Percentiles rank a stretch among this genome's conserved stretches.
Conservation (phyloP, 2,329 filamentous ascomycete species). For the Triangularia verruculosa region DNA sequence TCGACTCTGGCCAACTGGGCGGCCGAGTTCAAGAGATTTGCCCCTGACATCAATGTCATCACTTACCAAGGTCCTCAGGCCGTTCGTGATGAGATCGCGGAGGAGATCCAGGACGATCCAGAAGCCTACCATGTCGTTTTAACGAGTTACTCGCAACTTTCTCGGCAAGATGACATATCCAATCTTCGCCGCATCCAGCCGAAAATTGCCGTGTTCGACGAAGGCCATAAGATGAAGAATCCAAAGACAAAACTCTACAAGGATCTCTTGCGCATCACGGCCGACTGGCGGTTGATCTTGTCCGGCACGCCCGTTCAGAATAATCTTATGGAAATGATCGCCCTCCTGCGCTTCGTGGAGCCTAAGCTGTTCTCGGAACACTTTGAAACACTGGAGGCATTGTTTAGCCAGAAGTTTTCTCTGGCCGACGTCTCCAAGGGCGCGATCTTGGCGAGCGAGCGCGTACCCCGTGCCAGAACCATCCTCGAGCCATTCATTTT, state of each 20-base stretch:
- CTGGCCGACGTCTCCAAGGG: constrained; percentile 76
- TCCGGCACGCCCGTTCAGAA: constrained; percentile 92
- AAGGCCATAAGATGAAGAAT: constrained; percentile 92
- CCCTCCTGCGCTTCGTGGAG: constrained; percentile 90
- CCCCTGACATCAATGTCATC: constrained; percentile 71
- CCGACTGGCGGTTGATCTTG: constrained; percentile 81
- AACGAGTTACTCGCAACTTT: constrained; percentile 59
- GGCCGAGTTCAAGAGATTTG: constrained; percentile 83
- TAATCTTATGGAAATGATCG: constrained; percentile 87
- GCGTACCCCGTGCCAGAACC: constrained; percentile 79
- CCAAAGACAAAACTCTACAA: constrained; percentile 77
- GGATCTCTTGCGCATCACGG: constrained; percentile 71
- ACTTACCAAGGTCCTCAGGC: constrained; percentile 65
- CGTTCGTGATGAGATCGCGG: constrained; percentile 65
- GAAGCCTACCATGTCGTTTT: constrained; percentile 62
- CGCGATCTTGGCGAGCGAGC: constrained; percentile 79
- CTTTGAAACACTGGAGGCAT: constrained; percentile 74
- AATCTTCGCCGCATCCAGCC: constrained; percentile 49
- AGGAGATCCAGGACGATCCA: constrained; percentile 61
- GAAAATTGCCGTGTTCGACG: constrained; percentile 74
- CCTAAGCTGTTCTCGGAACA: constrained; percentile 76
- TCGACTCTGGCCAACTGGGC: constrained; percentile 97
- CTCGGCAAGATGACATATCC: constrained; percentile 47
- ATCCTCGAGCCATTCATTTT: constrained; percentile 96
- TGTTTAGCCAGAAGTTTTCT: constrained; percentile 90